These are phyloP conservation scores for Pueraria montana DNA, from an alignment of 306 rosid species.

Conservation along the genomic window DNA sequence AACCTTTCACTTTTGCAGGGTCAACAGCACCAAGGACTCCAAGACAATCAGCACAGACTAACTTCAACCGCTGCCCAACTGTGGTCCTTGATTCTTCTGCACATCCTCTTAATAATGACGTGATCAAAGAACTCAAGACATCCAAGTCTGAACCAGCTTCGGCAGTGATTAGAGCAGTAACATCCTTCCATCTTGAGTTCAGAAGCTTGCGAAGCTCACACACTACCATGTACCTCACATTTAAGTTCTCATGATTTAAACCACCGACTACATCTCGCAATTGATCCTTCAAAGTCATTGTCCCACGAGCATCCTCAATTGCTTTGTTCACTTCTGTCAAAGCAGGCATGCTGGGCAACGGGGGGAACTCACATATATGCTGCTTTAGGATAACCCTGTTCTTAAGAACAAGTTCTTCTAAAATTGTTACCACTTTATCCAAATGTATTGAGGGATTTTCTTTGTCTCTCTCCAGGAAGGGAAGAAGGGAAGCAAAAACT, in stretches of 20 bases:
- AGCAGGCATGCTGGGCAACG: constrained; percentile 81
- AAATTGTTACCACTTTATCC: constrained; percentile 76
- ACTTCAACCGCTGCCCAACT: constrained; percentile 90
- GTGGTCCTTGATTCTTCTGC: constrained; percentile 88
- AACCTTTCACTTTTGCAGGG: constrained; percentile 92
- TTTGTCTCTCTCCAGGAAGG: constrained; percentile 85
- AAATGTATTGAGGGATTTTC: constrained; percentile 76
- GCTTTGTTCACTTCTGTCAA: constrained; percentile 81
- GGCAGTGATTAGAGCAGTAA: constrained; percentile 74
- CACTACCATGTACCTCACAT: constrained; percentile 93
- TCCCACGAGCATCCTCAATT: constrained; percentile 86
- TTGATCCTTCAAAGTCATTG: constrained; percentile 84
- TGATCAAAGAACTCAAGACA: constrained; percentile 84
- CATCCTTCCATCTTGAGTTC: constrained; percentile 80
- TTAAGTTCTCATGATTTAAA: constrained; percentile 93
- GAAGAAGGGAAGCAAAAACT: constrained; percentile 94
- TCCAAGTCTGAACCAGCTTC: constrained; percentile 87
- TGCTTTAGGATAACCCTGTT: constrained; percentile 72
- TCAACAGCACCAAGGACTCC: constrained; percentile 98
- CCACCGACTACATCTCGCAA: constrained; percentile 81
- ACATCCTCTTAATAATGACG: constrained; percentile 86
- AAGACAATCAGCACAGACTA: constrained; percentile 97
- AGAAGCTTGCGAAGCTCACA: constrained; percentile 86
- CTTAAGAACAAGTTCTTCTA: constrained; percentile 85
- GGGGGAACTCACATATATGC: constrained; percentile 84